Percentiles rank a stretch among this genome's conserved stretches.
phyloP scores from a whole-genome alignment of 306 rosid genomes.

The Prunus dulcis region DNA sequence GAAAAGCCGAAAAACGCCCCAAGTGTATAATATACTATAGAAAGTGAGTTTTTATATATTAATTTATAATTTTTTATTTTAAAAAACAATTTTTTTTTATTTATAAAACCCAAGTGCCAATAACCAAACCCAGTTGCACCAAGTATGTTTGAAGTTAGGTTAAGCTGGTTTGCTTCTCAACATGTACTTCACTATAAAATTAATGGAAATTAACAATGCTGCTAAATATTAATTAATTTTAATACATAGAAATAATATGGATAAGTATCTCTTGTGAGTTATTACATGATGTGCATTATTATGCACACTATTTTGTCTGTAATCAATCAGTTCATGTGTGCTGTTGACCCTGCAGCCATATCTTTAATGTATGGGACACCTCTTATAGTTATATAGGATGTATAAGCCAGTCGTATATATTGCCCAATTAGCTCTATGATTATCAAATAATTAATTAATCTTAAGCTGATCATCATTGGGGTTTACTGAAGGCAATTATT shows the following conservation, averaged over 20 bases:
- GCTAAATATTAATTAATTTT: neutral
- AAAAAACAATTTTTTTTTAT: neutral
- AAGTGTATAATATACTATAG: too few species aligned
- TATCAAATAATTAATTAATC: constrained; percentile 10
- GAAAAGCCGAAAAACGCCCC: too few species aligned
- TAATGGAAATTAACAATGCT: neutral
- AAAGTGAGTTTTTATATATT: too few species aligned
- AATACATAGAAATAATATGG: neutral
- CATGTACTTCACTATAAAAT: constrained; percentile 7
- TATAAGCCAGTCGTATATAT: neutral
- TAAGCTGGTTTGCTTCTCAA: neutral
- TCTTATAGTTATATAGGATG: neutral
- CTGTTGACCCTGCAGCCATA: constrained; percentile 9
- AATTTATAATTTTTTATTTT: neutral
- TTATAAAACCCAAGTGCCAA: neutral
- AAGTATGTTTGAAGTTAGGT: neutral
- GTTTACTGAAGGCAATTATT: constrained; percentile 18
- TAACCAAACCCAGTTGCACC: neutral
- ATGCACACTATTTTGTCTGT: neutral
- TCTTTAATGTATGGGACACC: neutral
- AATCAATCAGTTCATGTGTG: constrained; percentile 13
- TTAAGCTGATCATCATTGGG: constrained; percentile 22
- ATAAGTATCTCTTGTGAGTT: neutral
- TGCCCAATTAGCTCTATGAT: neutral
- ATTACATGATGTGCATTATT: neutral